Evolutionary conservation across 2,329 filamentous ascomycete species (phyloP).

Genomic region (Orbilia oligospora): DNA sequence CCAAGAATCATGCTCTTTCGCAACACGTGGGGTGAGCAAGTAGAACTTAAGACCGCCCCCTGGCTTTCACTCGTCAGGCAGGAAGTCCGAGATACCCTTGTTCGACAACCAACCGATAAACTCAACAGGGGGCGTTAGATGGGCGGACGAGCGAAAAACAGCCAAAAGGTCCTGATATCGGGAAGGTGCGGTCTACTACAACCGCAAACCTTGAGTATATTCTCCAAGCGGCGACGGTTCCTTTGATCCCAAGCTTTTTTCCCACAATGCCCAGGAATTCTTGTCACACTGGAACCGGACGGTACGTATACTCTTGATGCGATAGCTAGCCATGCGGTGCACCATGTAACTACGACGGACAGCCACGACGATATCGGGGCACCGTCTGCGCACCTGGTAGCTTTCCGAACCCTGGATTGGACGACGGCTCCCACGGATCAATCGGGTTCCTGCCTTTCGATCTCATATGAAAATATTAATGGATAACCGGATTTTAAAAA

Average conservation of each 20-base stretch:
- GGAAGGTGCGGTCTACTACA: constrained; percentile 22
- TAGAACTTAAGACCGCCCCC: constrained; percentile 2
- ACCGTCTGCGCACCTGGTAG: constrained; percentile 12
- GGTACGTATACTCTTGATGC: neutral
- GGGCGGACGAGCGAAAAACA: no score
- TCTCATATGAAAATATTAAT: neutral
- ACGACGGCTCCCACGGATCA: constrained; percentile 35
- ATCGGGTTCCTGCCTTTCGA: constrained; percentile 39
- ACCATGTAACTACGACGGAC: neutral
- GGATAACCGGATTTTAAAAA: neutral
- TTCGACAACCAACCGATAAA: constrained; percentile 25
- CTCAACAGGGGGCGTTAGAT: constrained; percentile 14
- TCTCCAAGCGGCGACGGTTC: constrained; percentile 17
- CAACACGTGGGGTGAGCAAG: constrained; percentile 46
- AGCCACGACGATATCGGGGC: constrained; percentile 22
- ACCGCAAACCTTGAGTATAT: constrained; percentile 1
- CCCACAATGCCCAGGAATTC: constrained; percentile 17
- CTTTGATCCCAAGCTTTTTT: constrained; percentile 14
- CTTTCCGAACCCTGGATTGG: constrained; percentile 33
- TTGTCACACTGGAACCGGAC: constrained; percentile 33
- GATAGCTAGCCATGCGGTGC: constrained; percentile 2
- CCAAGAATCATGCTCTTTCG: constrained; percentile 39
- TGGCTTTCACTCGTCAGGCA: constrained; percentile 28
- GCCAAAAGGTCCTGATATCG: neutral
- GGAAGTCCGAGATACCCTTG: constrained; percentile 45